Conservation (phyloP, 768 basidiomycete species). For the Russula compacta region DNA sequence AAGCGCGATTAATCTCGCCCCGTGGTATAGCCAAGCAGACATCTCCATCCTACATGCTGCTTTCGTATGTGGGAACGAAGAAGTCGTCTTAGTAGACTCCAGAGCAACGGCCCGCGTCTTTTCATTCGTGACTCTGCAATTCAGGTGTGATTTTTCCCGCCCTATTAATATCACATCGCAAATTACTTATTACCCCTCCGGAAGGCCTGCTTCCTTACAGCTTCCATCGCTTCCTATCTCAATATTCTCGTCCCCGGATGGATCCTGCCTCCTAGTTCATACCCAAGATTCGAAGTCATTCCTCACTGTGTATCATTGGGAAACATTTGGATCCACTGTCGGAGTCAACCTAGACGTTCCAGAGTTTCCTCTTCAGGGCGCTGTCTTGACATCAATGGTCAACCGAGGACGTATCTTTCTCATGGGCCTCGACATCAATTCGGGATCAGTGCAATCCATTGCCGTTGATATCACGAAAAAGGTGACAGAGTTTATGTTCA, state of each 20-base stretch:
- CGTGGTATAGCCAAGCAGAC: constrained; percentile 33
- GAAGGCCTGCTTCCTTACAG: constrained; percentile 38
- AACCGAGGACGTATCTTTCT: constrained; percentile 36
- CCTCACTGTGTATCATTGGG: constrained; percentile 44
- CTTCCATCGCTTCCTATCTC: constrained; percentile 29
- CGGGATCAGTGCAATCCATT: constrained; percentile 33
- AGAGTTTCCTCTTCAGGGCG: constrained; percentile 20
- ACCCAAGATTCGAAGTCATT: neutral
- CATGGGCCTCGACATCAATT: constrained; percentile 30
- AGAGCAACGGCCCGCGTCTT: constrained; percentile 39
- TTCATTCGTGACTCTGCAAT: constrained; percentile 45
- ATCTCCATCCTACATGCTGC: constrained; percentile 29
- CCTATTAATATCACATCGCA: too few species aligned
- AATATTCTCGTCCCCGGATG: constrained; percentile 45
- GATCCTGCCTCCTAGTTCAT: constrained; percentile 40
- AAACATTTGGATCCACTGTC: constrained; percentile 42
- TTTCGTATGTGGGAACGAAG: constrained; percentile 44
- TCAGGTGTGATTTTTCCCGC: constrained; percentile 32
- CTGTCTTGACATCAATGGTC: constrained; percentile 38
- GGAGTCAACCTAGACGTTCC: constrained; percentile 36
- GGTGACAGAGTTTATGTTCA: constrained; percentile 48
- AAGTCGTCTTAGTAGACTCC: constrained; percentile 42
- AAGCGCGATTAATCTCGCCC: constrained; percentile 31
- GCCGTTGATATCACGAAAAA: constrained; percentile 46
- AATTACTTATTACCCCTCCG: neutral